Evolutionary conservation across 495 filamentous ascomycete species (phyloP).

Genomic region (Tetracladium setigerum): DNA sequence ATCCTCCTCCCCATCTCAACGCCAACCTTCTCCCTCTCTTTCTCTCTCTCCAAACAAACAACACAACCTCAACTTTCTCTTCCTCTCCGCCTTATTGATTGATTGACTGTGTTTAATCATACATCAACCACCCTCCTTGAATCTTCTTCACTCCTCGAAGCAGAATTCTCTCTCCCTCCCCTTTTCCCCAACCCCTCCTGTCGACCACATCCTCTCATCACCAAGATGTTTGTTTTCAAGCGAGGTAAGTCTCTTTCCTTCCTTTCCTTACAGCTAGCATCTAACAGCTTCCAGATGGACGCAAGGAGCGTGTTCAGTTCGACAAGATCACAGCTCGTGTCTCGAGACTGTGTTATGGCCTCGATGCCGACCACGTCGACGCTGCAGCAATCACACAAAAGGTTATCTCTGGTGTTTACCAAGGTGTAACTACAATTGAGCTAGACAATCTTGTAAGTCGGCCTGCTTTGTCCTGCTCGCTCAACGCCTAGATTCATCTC

Average conservation of each 20-base stretch:
- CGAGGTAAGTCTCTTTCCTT: slow-evolving; percentile 38
- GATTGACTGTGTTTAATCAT: slow-evolving; percentile 10
- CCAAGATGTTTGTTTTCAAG: slow-evolving; percentile 52
- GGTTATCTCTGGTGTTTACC: slow-evolving; percentile 98
- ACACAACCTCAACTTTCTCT: not conserved
- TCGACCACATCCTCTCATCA: slow-evolving; percentile 1
- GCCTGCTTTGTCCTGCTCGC: not conserved
- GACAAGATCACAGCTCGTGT: slow-evolving; percentile 99
- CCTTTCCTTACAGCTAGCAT: not conserved
- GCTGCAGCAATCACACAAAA: slow-evolving; percentile 97
- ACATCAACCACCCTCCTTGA: not conserved
- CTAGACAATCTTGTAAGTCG: slow-evolving; percentile 86
- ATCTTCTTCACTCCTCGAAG: slow-evolving; percentile 2
- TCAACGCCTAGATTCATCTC: slow-evolving; percentile 4
- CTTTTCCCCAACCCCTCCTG: not conserved
- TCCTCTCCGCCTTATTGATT: not conserved
- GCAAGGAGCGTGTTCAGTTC: slow-evolving; percentile 99
- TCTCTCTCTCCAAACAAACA: slow-evolving; percentile 1
- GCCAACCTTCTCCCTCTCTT: slow-evolving; percentile 2
- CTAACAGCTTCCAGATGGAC: slow-evolving; percentile 64
- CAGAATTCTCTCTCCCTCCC: not conserved
- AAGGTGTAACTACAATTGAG: slow-evolving; percentile 92
- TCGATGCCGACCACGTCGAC: slow-evolving; percentile 94
- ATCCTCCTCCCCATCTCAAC: slow-evolving; percentile 8
- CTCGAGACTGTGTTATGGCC: slow-evolving; percentile 91